Base-by-base conservation (phyloP, 75 land plant species). In the Ceratopteris richardii region DNA sequence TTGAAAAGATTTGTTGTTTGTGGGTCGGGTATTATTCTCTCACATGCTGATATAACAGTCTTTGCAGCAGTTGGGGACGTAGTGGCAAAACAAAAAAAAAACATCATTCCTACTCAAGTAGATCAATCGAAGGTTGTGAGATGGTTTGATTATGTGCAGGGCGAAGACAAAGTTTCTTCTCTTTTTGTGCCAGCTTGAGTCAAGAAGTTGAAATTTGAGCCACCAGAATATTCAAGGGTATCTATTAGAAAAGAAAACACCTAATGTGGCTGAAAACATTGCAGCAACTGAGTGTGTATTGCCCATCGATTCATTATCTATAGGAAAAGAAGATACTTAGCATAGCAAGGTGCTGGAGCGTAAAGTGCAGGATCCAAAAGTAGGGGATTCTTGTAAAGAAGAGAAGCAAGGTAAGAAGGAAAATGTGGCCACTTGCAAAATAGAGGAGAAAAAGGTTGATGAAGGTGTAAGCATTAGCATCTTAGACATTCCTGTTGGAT, bases 401-500 rank as follows among this genome's bases (percentile, higher is more conserved):
- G 56, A 73, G 71, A 61, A 62, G 48, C 29, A 41, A 54, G 33
- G 76, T 65, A 36, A 74, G 79, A 37, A 73, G 76, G 70, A 84
- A 80, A 65, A 74, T 74, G 54, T 20, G 28, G 55, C 21, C 12
- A 14, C 37, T 4, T 9, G 7, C 22, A 46, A 46, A 46, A 46
- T 6, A 54, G 54, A 81, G 46, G 84, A 71, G 44, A 80, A 69
- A 60, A 79, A 77, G 43, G 50, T 76, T 23, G 83, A 82, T 56
- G 65, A 77, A 18, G 91, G 81, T 9, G 61, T 67, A 16, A 75
- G 77, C 62, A 65, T 95, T 21, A 66, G 79, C 46, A 62, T 74
- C 24, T 71, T 95, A 2, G 80, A 95, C 60, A 76, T 95, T 40
- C 80, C 77, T 41, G 86, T 95, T 71, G 99, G 99, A 19, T 30